Conservation (phyloP, 768 basidiomycete genomes). For the Boletus edulis region DNA sequence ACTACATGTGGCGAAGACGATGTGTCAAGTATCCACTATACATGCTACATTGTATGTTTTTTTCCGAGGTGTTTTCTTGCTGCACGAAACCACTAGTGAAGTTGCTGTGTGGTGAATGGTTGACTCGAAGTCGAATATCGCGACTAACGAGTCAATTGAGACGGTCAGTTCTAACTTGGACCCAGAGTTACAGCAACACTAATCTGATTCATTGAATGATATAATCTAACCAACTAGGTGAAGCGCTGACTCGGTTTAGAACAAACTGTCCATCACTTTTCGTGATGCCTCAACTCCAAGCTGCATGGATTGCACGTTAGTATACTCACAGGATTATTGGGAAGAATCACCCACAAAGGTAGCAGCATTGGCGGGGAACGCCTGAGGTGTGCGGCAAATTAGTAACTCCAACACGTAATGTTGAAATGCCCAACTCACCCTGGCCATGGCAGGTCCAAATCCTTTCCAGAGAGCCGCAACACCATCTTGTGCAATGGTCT, state of each 20-base stretch:
- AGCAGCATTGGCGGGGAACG: slow-evolving; percentile 97
- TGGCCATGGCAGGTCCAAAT: slow-evolving; percentile 94
- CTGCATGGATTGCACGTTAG: slow-evolving; percentile 36
- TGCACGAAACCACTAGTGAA: too few species aligned
- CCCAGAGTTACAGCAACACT: too few species aligned
- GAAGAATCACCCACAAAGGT: slow-evolving; percentile 65
- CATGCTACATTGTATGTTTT: too few species aligned
- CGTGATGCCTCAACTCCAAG: slow-evolving; percentile 91
- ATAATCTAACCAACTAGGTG: too few species aligned
- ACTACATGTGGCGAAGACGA: too few species aligned
- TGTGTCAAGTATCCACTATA: too few species aligned
- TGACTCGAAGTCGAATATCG: too few species aligned
- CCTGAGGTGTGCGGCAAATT: slow-evolving; percentile 42
- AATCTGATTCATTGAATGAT: too few species aligned
- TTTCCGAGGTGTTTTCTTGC: too few species aligned
- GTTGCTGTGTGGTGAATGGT: too few species aligned
- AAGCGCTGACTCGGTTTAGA: slow-evolving; percentile 28
- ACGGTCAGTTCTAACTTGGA: too few species aligned
- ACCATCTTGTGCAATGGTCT: slow-evolving; percentile 90
- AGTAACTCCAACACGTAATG: neutral
- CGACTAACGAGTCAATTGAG: too few species aligned
- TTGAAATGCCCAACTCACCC: slow-evolving; percentile 46
- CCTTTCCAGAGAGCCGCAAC: slow-evolving; percentile 92
- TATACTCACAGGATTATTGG: neutral
- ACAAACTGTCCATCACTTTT: slow-evolving; percentile 73